Base-by-base conservation (phyloP, 768 basidiomycete genomes). In the Suillus variegatus region DNA sequence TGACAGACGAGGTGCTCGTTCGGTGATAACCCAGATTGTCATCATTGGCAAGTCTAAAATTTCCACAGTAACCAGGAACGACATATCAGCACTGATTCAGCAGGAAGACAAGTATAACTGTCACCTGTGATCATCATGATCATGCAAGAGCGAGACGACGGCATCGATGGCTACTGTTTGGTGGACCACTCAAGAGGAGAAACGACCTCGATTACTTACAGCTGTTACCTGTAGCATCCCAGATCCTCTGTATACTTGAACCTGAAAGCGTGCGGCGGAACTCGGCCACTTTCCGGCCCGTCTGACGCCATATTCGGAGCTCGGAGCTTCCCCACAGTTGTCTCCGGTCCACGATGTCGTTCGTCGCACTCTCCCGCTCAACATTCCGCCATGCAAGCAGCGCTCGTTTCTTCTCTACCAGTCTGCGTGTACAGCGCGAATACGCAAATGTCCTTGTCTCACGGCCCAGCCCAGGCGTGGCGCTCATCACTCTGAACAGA, bases 401-500 rank as follows among this genome's bases (percentile, higher is more conserved):
- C 12, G 4, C 61, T 4, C 73, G 76, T 18, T 61, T 63, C 32
- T 74, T 76, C 67, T 78, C 75, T 14, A 73, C 70, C 6, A 67
- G 68, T 1, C 75, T 82, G 41, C 65, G 67, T 9, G 64, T 71
- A 25, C 74, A 81, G 63, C 58, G 58, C 1, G 58, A 60, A 60
- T 92, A 89, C 77, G 83, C 86, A 71, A 82, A 87, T 71, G 90
- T 94, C 73, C 79, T 93, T 51, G 84, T 86, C 20, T 87, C 90
- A 4, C 82, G 83, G 65, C 92, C 92, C 1, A 84, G 88, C 62
- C 86, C 87, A 4, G 82, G 82, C 22, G 89, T 93, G 51, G 80
- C 85, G n/a, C 87, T 96, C 71, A 87, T 97, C 72, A 93, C 91
- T 16, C 83, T 97, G 71, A 95, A 97, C 79, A 85, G 95, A 52